These are phyloP conservation scores for Senna siamea DNA, from an alignment of 306 rosid genomes.

Conservation along the genomic window DNA sequence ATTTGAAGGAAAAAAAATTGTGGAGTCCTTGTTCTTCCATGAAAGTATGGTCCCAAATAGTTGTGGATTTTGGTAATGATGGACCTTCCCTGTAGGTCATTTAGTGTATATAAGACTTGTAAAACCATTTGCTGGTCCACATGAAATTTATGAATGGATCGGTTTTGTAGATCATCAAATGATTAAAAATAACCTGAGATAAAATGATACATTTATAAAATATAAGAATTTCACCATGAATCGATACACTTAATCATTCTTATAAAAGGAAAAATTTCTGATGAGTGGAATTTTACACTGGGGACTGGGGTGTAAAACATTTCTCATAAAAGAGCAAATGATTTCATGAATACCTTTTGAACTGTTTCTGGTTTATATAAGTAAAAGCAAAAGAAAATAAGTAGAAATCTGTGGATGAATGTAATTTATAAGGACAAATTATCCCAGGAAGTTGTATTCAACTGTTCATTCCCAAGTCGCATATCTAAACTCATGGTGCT, in stretches of 20 bases:
- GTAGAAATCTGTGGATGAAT: neutral
- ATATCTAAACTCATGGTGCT: neutral
- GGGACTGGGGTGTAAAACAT: no score
- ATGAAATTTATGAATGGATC: no score
- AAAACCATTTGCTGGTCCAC: no score
- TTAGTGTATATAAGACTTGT: neutral
- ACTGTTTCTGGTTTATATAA: neutral
- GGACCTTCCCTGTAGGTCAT: neutral
- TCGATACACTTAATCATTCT: no score
- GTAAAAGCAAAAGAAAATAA: neutral
- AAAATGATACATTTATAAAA: no score
- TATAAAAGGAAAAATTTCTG: no score
- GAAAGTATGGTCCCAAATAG: neutral
- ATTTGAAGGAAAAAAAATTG: slow-evolving; percentile 8
- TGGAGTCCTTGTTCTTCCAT: neutral
- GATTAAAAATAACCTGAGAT: no score
- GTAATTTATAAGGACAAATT: neutral
- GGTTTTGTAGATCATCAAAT: no score
- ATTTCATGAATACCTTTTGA: neutral
- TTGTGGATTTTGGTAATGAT: neutral
- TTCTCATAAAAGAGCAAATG: no score
- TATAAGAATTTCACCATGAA: no score
- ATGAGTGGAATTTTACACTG: no score
- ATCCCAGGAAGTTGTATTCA: neutral
- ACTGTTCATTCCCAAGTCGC: slow-evolving; percentile 4